A percentile compares a stretch with the other conserved stretches of the same genome.
Conservation (phyloP, 352 stramenopile species). For the Peronosclerospora sorghi region DNA sequence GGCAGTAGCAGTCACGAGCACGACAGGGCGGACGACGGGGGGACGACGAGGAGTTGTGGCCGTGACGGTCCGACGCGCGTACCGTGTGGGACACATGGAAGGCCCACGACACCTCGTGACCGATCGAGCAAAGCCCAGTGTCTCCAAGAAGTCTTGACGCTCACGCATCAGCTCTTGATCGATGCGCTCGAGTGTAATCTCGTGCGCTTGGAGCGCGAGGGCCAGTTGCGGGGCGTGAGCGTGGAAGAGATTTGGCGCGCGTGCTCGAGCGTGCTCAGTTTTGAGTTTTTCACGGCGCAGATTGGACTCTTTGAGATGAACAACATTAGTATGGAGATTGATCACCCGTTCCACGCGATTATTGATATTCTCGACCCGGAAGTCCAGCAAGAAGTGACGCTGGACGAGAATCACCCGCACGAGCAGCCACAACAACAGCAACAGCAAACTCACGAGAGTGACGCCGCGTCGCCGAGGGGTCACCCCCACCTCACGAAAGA, state of each 20-base stretch:
- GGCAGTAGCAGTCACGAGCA: constrained; percentile 14
- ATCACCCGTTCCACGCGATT: constrained; percentile 67
- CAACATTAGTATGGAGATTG: constrained; percentile 88
- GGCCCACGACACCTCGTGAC: not conserved
- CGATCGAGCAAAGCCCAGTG: constrained; percentile 26
- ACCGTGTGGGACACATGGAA: not conserved
- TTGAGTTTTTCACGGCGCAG: constrained; percentile 83
- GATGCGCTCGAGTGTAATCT: constrained; percentile 63
- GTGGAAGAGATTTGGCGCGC: constrained; percentile 50
- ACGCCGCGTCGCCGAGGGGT: constrained; percentile 7
- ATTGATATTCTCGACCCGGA: constrained; percentile 62
- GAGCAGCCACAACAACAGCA: no score
- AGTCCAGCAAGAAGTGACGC: constrained; percentile 16
- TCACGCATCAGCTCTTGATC: constrained; percentile 53
- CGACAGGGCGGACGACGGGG: constrained; percentile 8
- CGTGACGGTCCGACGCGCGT: not conserved
- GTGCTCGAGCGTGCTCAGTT: constrained; percentile 55
- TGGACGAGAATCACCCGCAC: constrained; percentile 8
- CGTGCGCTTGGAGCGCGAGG: constrained; percentile 46
- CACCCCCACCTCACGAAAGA: constrained; percentile 16
- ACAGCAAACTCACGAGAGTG: constrained; percentile 3
- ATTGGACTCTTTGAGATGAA: constrained; percentile 97
- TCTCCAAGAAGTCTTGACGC: constrained; percentile 44
- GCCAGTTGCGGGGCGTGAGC: constrained; percentile 39
- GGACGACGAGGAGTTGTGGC: no score